A percentile compares a stretch with the other conserved stretches of the same genome.
These are phyloP conservation scores for Aureobasidium vineae DNA, from an alignment of 2,329 filamentous ascomycete genomes.

Conservation along the genomic window DNA sequence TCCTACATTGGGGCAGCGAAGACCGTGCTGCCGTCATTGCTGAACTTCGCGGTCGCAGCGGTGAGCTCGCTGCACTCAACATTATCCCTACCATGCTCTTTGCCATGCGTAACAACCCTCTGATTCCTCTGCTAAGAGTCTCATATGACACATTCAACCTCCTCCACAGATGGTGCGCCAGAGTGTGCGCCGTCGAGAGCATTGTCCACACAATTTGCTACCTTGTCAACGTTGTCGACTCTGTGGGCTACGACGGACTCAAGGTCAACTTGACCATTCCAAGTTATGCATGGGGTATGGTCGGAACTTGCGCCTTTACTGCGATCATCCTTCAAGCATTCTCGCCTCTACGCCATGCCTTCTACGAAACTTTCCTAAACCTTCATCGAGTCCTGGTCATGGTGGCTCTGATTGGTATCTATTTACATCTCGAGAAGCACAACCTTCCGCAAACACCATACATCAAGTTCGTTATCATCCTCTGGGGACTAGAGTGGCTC, in stretches of 20 bases:
- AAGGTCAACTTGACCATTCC: constrained; percentile 55
- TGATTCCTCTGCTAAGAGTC: constrained; percentile 77
- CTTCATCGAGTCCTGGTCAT: constrained; percentile 75
- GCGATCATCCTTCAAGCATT: constrained; percentile 68
- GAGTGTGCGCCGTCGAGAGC: constrained; percentile 68
- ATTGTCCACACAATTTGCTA: constrained; percentile 70
- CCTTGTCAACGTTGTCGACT: constrained; percentile 59
- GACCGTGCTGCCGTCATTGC: constrained; percentile 61
- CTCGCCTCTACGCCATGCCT: constrained; percentile 83
- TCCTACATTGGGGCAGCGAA: constrained; percentile 58
- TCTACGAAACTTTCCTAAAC: constrained; percentile 95
- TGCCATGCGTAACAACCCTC: constrained; percentile 87
- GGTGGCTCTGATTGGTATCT: constrained; percentile 67
- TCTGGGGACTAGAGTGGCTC: constrained; percentile 70
- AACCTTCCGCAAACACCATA: constrained; percentile 68
- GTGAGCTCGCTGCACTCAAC: constrained; percentile 80
- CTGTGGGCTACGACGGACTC: constrained; percentile 61
- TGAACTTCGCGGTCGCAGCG: constrained; percentile 80
- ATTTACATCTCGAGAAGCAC: constrained; percentile 72
- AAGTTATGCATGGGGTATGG: constrained; percentile 65
- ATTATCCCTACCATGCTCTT: constrained; percentile 89
- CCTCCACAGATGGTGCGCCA: constrained; percentile 78
- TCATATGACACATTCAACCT: constrained; percentile 98
- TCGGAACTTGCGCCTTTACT: constrained; percentile 60
- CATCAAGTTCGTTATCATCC: constrained; percentile 68